phyloP scores from a whole-genome alignment of 306 rosid species.

The Rosa persica region DNA sequence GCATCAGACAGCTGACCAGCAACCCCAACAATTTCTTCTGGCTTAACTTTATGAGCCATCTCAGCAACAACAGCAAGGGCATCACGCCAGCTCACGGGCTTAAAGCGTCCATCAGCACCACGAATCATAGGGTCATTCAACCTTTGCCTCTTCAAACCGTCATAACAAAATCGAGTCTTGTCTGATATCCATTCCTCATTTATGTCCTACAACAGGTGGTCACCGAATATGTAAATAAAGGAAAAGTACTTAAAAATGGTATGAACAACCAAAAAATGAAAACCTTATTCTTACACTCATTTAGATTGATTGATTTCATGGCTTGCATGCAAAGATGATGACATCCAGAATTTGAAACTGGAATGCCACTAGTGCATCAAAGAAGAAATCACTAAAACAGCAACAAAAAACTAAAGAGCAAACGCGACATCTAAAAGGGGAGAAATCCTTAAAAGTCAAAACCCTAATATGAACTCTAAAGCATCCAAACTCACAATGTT shows the following conservation, averaged over 20 bases:
- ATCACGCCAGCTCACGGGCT: constrained; percentile 90
- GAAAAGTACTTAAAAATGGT: background rate
- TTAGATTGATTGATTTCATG: background rate
- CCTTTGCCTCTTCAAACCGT: constrained; percentile 99
- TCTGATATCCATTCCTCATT: constrained; percentile 99
- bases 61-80: constrained; percentile 90
- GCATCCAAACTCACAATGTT: background rate
- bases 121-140: constrained; percentile 98
- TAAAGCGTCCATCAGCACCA: constrained; percentile 91
- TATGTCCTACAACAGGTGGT: constrained; percentile 61
- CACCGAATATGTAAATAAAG: constrained; percentile 4
- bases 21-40: constrained; percentile 85
- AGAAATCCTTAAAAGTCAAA: background rate
- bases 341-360: background rate
- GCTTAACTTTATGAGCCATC: constrained; percentile 66
- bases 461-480: background rate
- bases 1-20: constrained; percentile 97
- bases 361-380: background rate
- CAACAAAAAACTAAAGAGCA: background rate
- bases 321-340: background rate
- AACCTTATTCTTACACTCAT: background rate
- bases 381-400: background rate
- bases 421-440: background rate
- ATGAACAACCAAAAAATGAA: background rate
- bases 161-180: constrained; percentile 96